These are phyloP conservation scores for Exidia glandulosa DNA, from an alignment of 768 basidiomycete genomes.

Conservation along the genomic window DNA sequence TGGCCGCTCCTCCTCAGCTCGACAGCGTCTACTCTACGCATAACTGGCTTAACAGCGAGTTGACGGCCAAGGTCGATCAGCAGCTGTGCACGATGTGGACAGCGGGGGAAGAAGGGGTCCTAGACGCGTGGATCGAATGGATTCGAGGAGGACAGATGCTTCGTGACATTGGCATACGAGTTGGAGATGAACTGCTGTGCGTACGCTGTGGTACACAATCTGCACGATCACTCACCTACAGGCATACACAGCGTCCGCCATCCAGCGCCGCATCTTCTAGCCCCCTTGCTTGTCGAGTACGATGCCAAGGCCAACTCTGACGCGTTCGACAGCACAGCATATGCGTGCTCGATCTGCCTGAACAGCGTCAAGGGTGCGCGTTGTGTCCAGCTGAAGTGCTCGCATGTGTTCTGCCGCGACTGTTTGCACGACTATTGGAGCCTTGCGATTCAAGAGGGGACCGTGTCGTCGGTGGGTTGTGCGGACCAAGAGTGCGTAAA, in stretches of 20 bases:
- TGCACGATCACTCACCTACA: not conserved
- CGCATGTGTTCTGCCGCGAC: constrained; percentile 73
- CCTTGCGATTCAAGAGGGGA: constrained; percentile 70
- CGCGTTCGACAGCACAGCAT: constrained; percentile 53
- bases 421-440: constrained; percentile 79
- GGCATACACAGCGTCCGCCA: constrained; percentile 37
- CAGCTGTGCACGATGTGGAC: constrained; percentile 48
- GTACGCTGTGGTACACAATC: constrained; percentile 26
- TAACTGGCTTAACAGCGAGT: constrained; percentile 42
- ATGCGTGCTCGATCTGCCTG: constrained; percentile 70
- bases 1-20: constrained; percentile 40
- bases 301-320: constrained; percentile 35
- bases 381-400: constrained; percentile 60
- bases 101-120: constrained; percentile 39
- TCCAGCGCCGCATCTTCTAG: constrained; percentile 42
- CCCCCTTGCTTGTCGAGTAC: constrained; percentile 35
- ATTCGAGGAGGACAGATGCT: constrained; percentile 60
- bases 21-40: constrained; percentile 43
- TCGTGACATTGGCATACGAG: constrained; percentile 28
- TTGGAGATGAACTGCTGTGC: constrained; percentile 17
- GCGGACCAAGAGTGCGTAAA: constrained; percentile 77
- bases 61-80: constrained; percentile 21
- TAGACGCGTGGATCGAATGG: constrained; percentile 65
- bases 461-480: constrained; percentile 64
- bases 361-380: constrained; percentile 60